phyloP scores from a whole-genome alignment of 306 rosid species.

The Prunus mongolica region DNA sequence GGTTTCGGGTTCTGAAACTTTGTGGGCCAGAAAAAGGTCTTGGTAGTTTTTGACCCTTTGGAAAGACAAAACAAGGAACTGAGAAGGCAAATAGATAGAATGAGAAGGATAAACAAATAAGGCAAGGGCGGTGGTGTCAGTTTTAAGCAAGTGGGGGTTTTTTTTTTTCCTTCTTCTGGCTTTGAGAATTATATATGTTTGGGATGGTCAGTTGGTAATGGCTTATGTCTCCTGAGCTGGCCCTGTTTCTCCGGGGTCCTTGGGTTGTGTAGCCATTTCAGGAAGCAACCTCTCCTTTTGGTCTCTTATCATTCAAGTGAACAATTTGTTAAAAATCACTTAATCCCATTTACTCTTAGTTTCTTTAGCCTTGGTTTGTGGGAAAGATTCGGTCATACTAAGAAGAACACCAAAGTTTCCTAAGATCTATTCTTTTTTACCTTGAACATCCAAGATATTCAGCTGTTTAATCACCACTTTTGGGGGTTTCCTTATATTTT shows the following conservation, averaged over 20 bases:
- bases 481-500: slow-evolving; percentile 1
- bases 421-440: slow-evolving; percentile 17
- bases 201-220: slow-evolving; percentile 34
- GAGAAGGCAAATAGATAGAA: slow-evolving; percentile 14
- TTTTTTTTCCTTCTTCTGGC: slow-evolving; percentile 39
- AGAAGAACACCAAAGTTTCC: slow-evolving; percentile 31
- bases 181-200: slow-evolving; percentile 42
- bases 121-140: slow-evolving; percentile 71
- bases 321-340: slow-evolving; percentile 19
- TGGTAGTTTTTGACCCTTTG: slow-evolving; percentile 19
- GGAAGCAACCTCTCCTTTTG: slow-evolving; percentile 66
- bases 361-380: slow-evolving; percentile 47
- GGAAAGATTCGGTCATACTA: slow-evolving; percentile 61
- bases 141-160: slow-evolving; percentile 63
- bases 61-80: slow-evolving; percentile 29
- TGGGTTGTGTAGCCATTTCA: slow-evolving; percentile 55
- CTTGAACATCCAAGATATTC: slow-evolving; percentile 19
- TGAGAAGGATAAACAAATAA: slow-evolving; percentile 30
- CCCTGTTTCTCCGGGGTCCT: slow-evolving; percentile 45
- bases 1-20: slow-evolving; percentile 19
- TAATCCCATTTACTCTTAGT: slow-evolving; percentile 8
- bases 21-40: slow-evolving; percentile 15
- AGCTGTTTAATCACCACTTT: slow-evolving; percentile 15
- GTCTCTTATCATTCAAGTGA: slow-evolving; percentile 50
- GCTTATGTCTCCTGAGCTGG: slow-evolving; percentile 61